phyloP scores from a whole-genome alignment of 371 early-diverging fungal species.

The Apophysomyces variabilis region DNA sequence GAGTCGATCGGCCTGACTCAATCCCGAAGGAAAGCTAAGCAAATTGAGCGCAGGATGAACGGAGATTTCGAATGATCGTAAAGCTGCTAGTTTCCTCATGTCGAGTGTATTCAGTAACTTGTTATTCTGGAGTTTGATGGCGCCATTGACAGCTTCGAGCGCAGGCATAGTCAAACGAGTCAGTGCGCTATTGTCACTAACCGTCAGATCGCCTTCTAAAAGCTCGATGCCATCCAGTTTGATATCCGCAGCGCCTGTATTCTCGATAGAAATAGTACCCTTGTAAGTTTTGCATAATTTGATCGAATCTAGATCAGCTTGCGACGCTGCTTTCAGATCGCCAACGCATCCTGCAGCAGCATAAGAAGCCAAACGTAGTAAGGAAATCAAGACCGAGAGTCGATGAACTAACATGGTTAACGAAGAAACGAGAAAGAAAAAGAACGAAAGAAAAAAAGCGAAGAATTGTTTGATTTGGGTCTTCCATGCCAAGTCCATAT shows the following conservation, averaged over 20 bases:
- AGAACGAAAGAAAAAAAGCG: neutral
- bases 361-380: neutral
- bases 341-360: conserved; percentile 18
- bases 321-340: conserved; percentile 24
- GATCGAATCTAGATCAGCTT: conserved; percentile 22
- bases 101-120: conserved; percentile 39
- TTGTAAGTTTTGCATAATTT: conserved; percentile 19
- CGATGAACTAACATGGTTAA: neutral
- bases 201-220: conserved; percentile 20
- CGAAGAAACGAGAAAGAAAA: neutral
- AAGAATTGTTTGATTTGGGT: neutral
- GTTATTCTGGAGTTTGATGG: conserved; percentile 49
- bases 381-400: neutral
- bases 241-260: conserved; percentile 10
- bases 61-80: conserved; percentile 47
- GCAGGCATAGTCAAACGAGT: conserved; percentile 1
- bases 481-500: neutral
- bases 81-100: conserved; percentile 35
- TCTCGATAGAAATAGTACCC: conserved; percentile 23
- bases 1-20: conserved; percentile 42
- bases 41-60: conserved; percentile 42
- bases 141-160: conserved; percentile 35
- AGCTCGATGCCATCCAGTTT: conserved; percentile 20
- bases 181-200: conserved; percentile 24
- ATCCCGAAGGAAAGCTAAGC: conserved; percentile 41